Evolutionary conservation across 306 rosid species (phyloP).

Genomic region (Elaeagnus macrophylla): DNA sequence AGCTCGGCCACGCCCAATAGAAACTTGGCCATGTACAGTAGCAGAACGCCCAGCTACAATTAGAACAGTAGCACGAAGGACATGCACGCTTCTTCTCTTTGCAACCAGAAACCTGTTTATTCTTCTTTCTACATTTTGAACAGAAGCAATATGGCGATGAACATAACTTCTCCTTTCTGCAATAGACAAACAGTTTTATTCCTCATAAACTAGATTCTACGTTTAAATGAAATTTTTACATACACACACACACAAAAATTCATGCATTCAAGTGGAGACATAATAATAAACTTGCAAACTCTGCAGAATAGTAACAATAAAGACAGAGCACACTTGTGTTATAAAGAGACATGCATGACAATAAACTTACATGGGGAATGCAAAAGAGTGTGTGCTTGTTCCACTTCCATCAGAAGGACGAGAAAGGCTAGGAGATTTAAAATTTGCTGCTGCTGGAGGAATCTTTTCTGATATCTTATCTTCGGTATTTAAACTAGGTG

Average conservation of each 20-base stretch:
- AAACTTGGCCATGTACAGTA: conserved; percentile 22
- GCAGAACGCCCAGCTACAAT: conserved; percentile 35
- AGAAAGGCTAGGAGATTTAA: conserved; percentile 25
- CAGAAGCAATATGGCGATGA: conserved; percentile 26
- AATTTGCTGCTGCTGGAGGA: conserved; percentile 10
- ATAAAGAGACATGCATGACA: not conserved
- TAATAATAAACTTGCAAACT: not conserved
- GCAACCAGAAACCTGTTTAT: no score
- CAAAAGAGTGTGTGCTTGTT: conserved; percentile 25
- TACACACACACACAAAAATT: not conserved
- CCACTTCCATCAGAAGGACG: conserved; percentile 29
- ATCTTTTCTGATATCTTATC: conserved; percentile 8
- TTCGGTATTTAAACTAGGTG: conserved; percentile 6
- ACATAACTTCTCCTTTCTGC: conserved; percentile 37
- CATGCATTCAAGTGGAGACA: not conserved
- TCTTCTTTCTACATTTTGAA: conserved; percentile 25
- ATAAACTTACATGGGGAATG: conserved; percentile 56
- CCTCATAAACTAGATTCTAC: conserved; percentile 17
- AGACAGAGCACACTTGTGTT: not conserved
- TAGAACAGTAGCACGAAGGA: conserved; percentile 28
- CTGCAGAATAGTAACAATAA: not conserved
- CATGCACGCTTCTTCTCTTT: conserved; percentile 21
- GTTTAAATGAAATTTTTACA: conserved; percentile 10
- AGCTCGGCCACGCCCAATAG: conserved; percentile 21
- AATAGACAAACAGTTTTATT: conserved; percentile 32